Base-by-base conservation (phyloP, 2,329 filamentous ascomycete species). In the Aureobasidium sp. region DNA sequence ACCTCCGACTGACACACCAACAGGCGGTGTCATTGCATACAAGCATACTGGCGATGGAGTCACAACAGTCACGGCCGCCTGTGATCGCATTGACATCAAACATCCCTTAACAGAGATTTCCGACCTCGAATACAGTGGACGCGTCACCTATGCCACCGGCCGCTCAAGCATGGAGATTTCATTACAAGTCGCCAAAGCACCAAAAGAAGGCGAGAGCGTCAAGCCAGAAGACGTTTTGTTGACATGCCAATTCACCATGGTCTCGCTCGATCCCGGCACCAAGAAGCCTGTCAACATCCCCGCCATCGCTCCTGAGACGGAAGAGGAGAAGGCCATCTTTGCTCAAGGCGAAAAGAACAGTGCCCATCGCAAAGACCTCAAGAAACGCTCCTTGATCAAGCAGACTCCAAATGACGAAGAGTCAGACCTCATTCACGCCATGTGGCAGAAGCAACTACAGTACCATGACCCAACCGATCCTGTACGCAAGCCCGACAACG, bases 181-280 rank as follows among this genome's bases (percentile, higher is more conserved):
- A 0, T 82, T 89, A 66, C 86, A 89, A 70, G 87, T 91, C 20
- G 85, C 87, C 8, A 88, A 87, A 69, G 87, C 84, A 0, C 82
- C 85, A 0, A 76, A 79, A 36, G 76, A 82, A 59, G 87, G 85
- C 27, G 78, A 87, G 67, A 69, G 74, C 39, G 74, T 76, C 15
- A 80, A 80, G 65, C 77, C 83, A 1, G 82, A 86, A 47, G 86
- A 89, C 70, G 76, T 88, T 0, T 72, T 89, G 61, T 82, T 89
- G 72, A 87, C 84, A n/a, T 89, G 87, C 72, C 83, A 86, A 7
- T 90, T 90, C 69, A 90, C 87, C 0, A 90, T 91, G 88, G 88
- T 90, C 0, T 88, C 87, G 1, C 76, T 90, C 12, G 84, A 90
- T 67, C 86, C 87, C 1, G 75, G 69, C 4, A 90, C 87, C 1